Conservation (phyloP, 2,329 filamentous ascomycete species). For the Aspergillus pseudonomiae region DNA sequence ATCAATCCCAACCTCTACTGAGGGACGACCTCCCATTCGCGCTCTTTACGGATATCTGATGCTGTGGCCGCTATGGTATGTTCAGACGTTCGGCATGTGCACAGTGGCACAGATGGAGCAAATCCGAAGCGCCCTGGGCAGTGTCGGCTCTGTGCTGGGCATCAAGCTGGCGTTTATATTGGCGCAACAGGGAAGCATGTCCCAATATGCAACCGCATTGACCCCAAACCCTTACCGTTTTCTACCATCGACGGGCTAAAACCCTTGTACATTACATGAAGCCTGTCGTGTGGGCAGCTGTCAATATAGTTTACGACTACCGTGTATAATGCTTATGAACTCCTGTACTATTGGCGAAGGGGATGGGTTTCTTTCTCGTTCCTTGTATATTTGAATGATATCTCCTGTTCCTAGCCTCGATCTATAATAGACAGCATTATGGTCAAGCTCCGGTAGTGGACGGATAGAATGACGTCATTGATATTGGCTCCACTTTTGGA, state of each 20-base stretch:
- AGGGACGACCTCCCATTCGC: constrained; percentile 27
- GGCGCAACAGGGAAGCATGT: constrained; percentile 16
- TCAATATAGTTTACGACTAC: not conserved
- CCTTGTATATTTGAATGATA: not conserved
- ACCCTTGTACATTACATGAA: not conserved
- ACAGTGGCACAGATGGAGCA: constrained; percentile 33
- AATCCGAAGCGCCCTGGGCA: constrained; percentile 29
- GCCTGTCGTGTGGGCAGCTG: not conserved
- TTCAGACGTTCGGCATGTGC: constrained; percentile 36
- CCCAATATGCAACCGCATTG: not conserved
- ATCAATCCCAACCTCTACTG: constrained; percentile 17
- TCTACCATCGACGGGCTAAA: not conserved
- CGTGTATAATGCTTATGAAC: not conserved
- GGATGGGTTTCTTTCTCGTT: not conserved
- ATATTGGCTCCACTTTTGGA: not conserved
- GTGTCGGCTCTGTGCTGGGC: constrained; percentile 35
- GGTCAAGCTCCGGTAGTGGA: not conserved
- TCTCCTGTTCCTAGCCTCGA: not conserved
- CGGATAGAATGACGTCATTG: constrained; percentile 16
- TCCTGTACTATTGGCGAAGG: not conserved
- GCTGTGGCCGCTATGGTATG: constrained; percentile 44
- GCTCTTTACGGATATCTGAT: constrained; percentile 37
- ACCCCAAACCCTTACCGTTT: not conserved
- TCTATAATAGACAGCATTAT: not conserved
- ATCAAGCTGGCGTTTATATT: constrained; percentile 39